Base-by-base conservation (phyloP, 2,329 filamentous ascomycete species). In the Hypocrella siamensis region DNA sequence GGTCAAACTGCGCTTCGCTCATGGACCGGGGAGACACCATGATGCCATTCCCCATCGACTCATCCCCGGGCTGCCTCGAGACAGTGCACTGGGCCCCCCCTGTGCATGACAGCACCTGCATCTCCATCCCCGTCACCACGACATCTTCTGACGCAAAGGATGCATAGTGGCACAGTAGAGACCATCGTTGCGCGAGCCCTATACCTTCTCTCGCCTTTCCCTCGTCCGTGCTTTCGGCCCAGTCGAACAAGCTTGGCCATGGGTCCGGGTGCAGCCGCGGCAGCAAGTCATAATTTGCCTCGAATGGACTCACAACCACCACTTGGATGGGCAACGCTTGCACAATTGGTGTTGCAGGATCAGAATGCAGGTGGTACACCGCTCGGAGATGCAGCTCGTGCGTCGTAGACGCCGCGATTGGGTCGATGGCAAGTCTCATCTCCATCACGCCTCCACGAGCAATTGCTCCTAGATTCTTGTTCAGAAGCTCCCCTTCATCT, bases 231-330 rank as follows among this genome's bases (percentile, higher is more conserved):
- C 25, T 27, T 6, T 57, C 53, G 57, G 58, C 16, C 74, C 66
- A 60, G 32, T 75, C 66, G 52, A 96, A 98, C 44, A 92, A 75
- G 49, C 78, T 85, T 1, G 90, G 86, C 88, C 90, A 98, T 3
- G 73, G 64, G 30, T 79, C 76, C 0, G 67, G 54, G 51, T 94
- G 79, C 4, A 93, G 62, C 8, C 79, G 70, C 9, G 90, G 85
- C 10, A 77, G 66, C 38, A 96, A 73, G 39, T 92, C 83, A 51
- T 93, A 94, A 46, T 81, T 90, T 12, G 85, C 82, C 55, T 93
- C 85, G 44, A 98, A 96, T 0, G 88, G 84, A 31, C 75, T 77
- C 33, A 83, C 73, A 34, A 94, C 68, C 24, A 74, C 69, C 5
- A 96, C 53, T 32, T 78, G 75, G 25, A 80, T 66, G 1, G 72